phyloP scores from a whole-genome alignment of 2,329 filamentous ascomycete species.

The Epichloe gansuensis region DNA sequence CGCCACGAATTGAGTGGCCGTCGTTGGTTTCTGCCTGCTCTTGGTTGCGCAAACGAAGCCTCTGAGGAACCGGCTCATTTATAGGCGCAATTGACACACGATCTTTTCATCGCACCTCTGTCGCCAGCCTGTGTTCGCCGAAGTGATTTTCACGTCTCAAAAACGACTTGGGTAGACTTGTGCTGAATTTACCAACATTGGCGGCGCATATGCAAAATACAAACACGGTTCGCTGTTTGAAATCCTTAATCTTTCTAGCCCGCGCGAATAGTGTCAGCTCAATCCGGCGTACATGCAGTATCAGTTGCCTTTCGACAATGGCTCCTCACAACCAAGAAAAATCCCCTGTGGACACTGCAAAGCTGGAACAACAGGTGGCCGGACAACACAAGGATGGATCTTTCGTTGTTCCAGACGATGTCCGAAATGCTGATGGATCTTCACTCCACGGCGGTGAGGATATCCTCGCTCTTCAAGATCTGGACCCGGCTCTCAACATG shows the following conservation, averaged over 20 bases:
- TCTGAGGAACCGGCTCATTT: background rate
- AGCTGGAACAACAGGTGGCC: constrained; percentile 8
- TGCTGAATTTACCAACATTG: background rate
- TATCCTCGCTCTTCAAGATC: constrained; percentile 41
- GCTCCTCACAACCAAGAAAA: background rate
- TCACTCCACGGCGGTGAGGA: constrained; percentile 26
- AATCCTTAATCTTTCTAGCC: background rate
- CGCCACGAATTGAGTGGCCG: background rate
- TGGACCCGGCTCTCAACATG: constrained; percentile 47
- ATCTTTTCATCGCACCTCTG: background rate
- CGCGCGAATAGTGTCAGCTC: background rate
- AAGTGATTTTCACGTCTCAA: background rate
- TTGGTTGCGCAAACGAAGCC: background rate
- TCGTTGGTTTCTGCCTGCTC: background rate
- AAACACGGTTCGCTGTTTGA: background rate
- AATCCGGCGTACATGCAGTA: background rate
- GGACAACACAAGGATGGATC: background rate
- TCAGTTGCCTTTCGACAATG: background rate
- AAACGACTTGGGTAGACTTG: background rate
- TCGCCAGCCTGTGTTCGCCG: background rate
- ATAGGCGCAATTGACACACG: background rate
- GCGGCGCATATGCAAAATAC: too few relatives aligned
- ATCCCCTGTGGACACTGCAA: constrained; percentile 3
- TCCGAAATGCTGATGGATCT: constrained; percentile 9
- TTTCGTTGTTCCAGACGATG: constrained; percentile 2